These are phyloP conservation scores for Salix suchowensis DNA, from an alignment of 345 rosid genomes.

Conservation along the genomic window DNA sequence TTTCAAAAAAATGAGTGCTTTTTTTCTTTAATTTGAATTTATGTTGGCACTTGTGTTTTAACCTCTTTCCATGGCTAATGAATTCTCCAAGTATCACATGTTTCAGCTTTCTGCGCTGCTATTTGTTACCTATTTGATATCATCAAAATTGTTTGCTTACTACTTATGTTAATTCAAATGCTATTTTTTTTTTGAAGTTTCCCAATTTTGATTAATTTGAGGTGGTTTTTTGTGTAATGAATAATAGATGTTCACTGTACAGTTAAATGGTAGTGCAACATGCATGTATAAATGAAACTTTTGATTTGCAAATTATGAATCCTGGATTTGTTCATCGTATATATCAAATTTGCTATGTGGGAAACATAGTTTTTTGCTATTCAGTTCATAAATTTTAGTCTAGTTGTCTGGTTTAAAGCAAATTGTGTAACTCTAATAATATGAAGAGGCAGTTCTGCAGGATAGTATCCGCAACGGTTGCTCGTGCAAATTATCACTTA, in stretches of 20 bases:
- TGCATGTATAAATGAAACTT: background rate
- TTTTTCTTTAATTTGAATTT: too few species aligned
- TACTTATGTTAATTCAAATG: background rate
- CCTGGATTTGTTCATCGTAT: too few species aligned
- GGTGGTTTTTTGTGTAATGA: background rate
- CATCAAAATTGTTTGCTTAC: background rate
- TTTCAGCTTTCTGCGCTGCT: background rate
- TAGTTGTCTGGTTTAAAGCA: background rate
- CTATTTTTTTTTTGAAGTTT: too few species aligned
- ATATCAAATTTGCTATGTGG: background rate
- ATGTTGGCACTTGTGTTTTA: too few species aligned
- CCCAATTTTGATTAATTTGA: background rate
- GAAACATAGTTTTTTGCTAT: background rate
- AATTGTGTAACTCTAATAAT: background rate
- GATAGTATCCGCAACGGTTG: background rate
- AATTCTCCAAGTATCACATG: too few species aligned
- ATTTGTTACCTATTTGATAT: background rate
- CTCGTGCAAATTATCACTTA: background rate
- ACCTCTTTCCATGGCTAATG: too few species aligned
- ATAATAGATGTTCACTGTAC: too few species aligned
- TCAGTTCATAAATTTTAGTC: background rate
- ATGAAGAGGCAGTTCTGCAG: background rate
- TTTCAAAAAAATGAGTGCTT: too few species aligned
- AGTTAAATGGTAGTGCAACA: background rate
- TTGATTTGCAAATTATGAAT: background rate